Base-by-base conservation (phyloP, 441 rosid species). In the Bruguiera hainesii region DNA sequence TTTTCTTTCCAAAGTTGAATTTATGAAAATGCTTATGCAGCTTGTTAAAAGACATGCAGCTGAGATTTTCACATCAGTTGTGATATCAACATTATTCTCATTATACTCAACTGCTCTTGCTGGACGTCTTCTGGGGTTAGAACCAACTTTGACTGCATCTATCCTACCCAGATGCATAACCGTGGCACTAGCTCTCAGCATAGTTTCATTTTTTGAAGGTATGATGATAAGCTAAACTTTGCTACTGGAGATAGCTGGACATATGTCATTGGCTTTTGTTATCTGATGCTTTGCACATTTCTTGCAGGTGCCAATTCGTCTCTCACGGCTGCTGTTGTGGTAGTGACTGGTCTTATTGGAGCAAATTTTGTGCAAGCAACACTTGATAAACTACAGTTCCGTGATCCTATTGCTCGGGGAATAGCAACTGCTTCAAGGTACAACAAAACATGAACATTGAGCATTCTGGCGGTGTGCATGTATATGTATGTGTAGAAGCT, bases 351-450 rank as follows among this genome's bases (percentile, higher is more conserved):
- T 73, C 84, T 91, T 39, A 81, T 88, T 61, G 94, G 97, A 70
- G 94, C 97, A 74, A 94, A 94, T 70, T 94, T 94, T 63, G 96
- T 91, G 70, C 97, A 89, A 85, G 82, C 85, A 59, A 79, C 80
- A 66, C 90, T 91, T 50, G 96, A 94, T 73, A 89, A 81, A 68
- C 75, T 94, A 50, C 78, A 66, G 63, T 78, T 94, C 25, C 86
- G 84, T 2, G 97, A 91, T 78, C 96, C 96, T 55, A 94, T 94
- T 26, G 96, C 97, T 67, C 85, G 96, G 21, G 98, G 97, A 69
- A 88, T 91, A 66, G 98, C 97, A 6, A 91, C 98, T 25, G 98
- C 98, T 63, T 91, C 97, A 46, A 94, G 98, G 96, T 91, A 72
- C 1, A 13, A 23, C 18, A 23, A 15, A 55, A 6, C 58, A 55